Conservation (phyloP, 2,329 filamentous ascomycete genomes). For the Stromatinia cepivora region DNA sequence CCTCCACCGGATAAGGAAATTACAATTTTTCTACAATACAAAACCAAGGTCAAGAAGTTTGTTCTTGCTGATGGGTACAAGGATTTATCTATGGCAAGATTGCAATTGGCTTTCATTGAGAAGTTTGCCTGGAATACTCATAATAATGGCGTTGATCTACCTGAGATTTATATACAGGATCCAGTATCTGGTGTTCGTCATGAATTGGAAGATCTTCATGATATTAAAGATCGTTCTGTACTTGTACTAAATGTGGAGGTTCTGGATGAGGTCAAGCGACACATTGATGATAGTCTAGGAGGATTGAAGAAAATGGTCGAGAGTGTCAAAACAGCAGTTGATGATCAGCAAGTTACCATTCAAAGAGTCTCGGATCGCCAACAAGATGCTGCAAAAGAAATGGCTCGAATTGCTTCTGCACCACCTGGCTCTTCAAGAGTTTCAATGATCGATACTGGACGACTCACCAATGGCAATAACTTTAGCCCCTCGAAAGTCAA, state of each 20-base stretch:
- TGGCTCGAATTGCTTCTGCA: constrained; percentile 54
- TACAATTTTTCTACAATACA: constrained; percentile 93
- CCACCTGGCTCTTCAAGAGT: constrained; percentile 33
- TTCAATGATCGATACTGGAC: constrained; percentile 36
- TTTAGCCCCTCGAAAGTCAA: constrained; percentile 37
- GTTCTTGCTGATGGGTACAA: constrained; percentile 80
- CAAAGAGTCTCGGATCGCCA: constrained; percentile 89
- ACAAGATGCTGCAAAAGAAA: constrained; percentile 83
- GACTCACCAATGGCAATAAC: constrained; percentile 31
- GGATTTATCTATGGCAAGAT: constrained; percentile 79
- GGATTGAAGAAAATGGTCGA: constrained; percentile 81
- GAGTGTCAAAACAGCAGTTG: constrained; percentile 78
- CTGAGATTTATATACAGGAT: constrained; percentile 98
- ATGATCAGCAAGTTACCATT: constrained; percentile 78
- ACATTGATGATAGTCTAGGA: constrained; percentile 89
- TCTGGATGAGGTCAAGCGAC: constrained; percentile 92
- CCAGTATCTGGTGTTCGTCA: constrained; percentile 94
- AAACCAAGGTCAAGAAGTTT: constrained; percentile 95
- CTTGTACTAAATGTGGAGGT: constrained; percentile 92
- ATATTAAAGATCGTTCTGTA: constrained; percentile 93
- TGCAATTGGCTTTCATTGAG: constrained; percentile 96
- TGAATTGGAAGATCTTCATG: constrained; percentile 87
- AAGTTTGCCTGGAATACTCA: constrained; percentile 99
- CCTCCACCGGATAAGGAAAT: constrained; percentile 75
- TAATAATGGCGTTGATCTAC: constrained; percentile 85